Evolutionary conservation across 306 rosid species (phyloP), one percentile per base, ranked within the genome.

Genomic region (Trichosanthes truncata): DNA sequence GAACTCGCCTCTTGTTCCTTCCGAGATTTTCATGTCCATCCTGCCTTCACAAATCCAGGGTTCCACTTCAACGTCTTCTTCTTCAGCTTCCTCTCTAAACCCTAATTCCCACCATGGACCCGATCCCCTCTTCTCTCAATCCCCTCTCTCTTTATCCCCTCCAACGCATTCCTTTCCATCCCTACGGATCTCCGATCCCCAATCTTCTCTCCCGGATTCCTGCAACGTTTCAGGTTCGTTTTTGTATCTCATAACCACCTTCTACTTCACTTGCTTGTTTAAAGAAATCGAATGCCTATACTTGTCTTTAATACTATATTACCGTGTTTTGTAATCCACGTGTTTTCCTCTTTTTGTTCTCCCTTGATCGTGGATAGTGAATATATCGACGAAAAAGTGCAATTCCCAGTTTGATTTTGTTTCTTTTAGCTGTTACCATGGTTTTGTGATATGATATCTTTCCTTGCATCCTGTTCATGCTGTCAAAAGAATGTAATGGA

Each of bases 21-120:
- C 84, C 84, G 68, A 83, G 78, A 81, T 73, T 94, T 94, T 94
- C 93, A 95, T 95, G 98, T 92, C 98, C 97, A 95, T 95, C 97
- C 90, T 86, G 97, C 97, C 97, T 83, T 83, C 87, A 65, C 87
- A 89, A 82, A 41, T 89, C 85, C 95, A 92, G 86, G 81, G 87
- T 69, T 77, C 93, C 79, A 75, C 83, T n/a, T 81, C 95, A 18
- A 83, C 93, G 0, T 88, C 93, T 78, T 86, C 96, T 2, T 81
- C 85, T 3, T 57, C 92, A 40, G 31, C 77, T 3, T 41, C 84
- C 26, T 75, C 89, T 83, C 36, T 82, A 0, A 89, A 83, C 90
- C 93, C 95, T 88, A 85, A 84, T 87, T 62, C 89, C 63, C 91
- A 89, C 46, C 87, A 94, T 94, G 98, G 98, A 82, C 21, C n/a